Conservation (phyloP, 345 rosid genomes). For the Populus euphratica region DNA sequence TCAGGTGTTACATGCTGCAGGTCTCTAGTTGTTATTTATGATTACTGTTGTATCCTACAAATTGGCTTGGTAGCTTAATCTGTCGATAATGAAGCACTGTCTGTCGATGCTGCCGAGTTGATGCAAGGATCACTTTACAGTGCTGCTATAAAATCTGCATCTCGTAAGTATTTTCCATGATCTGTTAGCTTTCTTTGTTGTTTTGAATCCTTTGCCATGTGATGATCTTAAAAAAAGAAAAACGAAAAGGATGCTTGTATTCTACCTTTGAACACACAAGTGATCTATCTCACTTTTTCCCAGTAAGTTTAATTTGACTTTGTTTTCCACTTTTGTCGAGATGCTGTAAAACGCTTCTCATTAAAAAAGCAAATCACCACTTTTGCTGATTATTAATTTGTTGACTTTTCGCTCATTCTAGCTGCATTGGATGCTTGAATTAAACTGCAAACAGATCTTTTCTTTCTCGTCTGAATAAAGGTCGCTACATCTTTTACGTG, state of each 20-base stretch:
- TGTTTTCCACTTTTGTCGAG: not conserved
- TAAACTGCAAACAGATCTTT: not conserved
- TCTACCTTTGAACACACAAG: conserved; percentile 84
- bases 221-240: no score
- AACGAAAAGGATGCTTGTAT: no score
- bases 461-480: not conserved
- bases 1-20: conserved; percentile 64
- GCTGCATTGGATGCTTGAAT: not conserved
- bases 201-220: no score
- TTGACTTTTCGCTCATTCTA: not conserved
- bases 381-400: not conserved
- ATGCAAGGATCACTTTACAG: conserved; percentile 65
- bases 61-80: conserved; percentile 72
- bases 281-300: conserved; percentile 8
- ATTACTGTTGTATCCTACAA: conserved; percentile 55
- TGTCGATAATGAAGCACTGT: conserved; percentile 27
- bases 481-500: no score
- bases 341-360: not conserved
- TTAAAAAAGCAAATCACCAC: not conserved
- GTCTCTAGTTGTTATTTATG: conserved; percentile 65
- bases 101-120: conserved; percentile 54
- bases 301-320: not conserved
- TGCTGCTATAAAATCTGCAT: conserved; percentile 62
- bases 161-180: conserved; percentile 47
- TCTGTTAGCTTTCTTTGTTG: no score